Base-by-base conservation (phyloP, 2,329 filamentous ascomycete genomes). In the Colletotrichum sp. region DNA sequence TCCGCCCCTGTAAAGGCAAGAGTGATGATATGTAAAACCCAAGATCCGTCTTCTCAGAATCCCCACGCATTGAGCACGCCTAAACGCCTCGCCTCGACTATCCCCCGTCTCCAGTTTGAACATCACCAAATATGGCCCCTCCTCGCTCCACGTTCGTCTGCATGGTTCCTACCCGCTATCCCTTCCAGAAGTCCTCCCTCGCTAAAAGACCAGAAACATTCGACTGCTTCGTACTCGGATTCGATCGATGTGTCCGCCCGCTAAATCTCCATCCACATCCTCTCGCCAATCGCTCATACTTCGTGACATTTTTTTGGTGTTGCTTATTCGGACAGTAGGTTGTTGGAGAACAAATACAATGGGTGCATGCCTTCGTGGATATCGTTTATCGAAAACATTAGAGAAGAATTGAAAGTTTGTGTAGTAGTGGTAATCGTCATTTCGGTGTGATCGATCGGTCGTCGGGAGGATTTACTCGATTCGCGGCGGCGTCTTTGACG, bases 401-500 rank as follows among this genome's bases (percentile, higher is more conserved):
- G 32, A 39, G 32, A 66, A 71, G 30, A 30, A 36, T 27, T 27
- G n/a, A 15, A n/a, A 36, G 55, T 9, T 7, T 36, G 15, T 43
- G 7, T 55, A 36, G 18, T 32, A 8, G 30, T 32, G 30, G 18
- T 30, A 30, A 0, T 15, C 12, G 30, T 32, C 10, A 22, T 30
- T 62, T 62, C 58, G 18, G 15, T n/a, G 58, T n/a, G 58, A 25
- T 62, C 39, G 30, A 27, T 27, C 28, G 36, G 39, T 72, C 34
- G 12, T 56, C 71, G 67, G 58, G 22, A 36, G n/a, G n/a, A 2
- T 13, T 78, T 85, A 88, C 65, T 88, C 87, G 75, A 88, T 88
- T 58, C 87, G 83, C 6, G 87, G 87, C 15, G 86, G 84, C 36
- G 84, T 83, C 78, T 83, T 82, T 66, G 82, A 79, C 27, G 81